Base-by-base conservation (phyloP, 768 basidiomycete species). In the Serendipita vermifera region DNA sequence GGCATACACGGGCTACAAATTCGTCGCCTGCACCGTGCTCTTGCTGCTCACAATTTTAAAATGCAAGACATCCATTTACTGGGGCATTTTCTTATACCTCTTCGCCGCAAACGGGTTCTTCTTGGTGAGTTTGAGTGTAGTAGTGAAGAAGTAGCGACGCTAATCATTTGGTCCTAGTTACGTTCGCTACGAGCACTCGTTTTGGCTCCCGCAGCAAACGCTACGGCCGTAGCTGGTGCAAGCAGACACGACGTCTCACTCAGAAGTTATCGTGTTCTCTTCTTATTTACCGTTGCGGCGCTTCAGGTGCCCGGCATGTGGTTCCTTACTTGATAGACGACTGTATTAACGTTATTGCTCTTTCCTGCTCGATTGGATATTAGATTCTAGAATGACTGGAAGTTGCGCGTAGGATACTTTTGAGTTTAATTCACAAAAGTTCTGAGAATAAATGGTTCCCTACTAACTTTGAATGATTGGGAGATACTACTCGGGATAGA, bases 1-100 rank as follows among this genome's bases (percentile, higher is more conserved):
- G 29, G 87, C 93, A 0, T 98, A 97, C 65, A 87, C 85, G 3
- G 94, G 96, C 0, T 98, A 98, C 72, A 98, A 99, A 66, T 98
- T 99, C 63, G 88, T 97, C 27, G 94, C 90, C 90, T 91, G 60
- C 27, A 82, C 71, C 2, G 1, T 24, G 36, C 27, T 33, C 17
- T 33, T 43, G 38, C 20, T n/a, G 14, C 26, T 57, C 15, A 20
- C 11, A 27, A 33, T 17, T 15, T 31, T 13, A 20, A 74, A 77
- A 5, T 64, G 82, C 0, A 77, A 80, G 0, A 72, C 75, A 32
- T 77, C 83, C 5, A 62, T 92, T 43, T 87, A 85, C 68, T 74
- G 75, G 24, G 43, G 80, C 7, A 75, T 85, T 2, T 98, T 96
- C 65, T 58, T 85, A 31, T 99, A 99, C 68, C 78, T 81, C 11